Evolutionary conservation across 306 rosid genomes (phyloP), one percentile per base, ranked within the genome.

Genomic region (Ceratonia siliqua): DNA sequence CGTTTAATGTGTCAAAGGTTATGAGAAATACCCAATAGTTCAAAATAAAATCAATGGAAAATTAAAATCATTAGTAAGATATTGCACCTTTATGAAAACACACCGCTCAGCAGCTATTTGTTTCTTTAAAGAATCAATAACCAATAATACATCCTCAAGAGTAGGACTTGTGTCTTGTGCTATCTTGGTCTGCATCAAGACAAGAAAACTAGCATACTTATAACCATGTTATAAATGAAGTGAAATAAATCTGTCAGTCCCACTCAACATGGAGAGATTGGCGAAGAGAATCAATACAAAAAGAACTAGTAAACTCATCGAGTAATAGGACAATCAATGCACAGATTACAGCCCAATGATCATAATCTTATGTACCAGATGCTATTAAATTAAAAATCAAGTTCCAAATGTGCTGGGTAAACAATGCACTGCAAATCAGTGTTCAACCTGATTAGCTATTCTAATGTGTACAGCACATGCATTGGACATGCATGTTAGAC

Each of bases 81-180:
- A 74, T 32, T 25, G 63, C 72, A 94, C 98, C 98, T 89, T 77
- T 50, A 89, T 77, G 1, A 81, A 84, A 76, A 71, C 73, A 70
- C 85, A 21, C 8, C 96, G 89, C 68, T 82, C 86, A 4, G 79
- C 85, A 55, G 83, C 90, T 74, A 94, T 88, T 68, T 91, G 85
- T 87, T 85, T 86, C 89, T 94, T 92, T 9, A 88, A 76, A 70
- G 89, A 85, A 76, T 94, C 98, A 69, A 94, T 87, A 77, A 88
- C 79, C 17, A 55, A 57, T 25, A 71, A 74, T 62, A 94, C 83
- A 43, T 89, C 97, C 79, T 83, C 77, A 20, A 22, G 64, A 13
- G 71, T 21, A 41, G 78, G 78, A 76, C 67, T 46, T 55, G 68
- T 54, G 30, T 75, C 97, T 66, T 74, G 90, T 22, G 64, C 46